Conservation (phyloP, 305 asterid species). For the Coffea humblotiana region DNA sequence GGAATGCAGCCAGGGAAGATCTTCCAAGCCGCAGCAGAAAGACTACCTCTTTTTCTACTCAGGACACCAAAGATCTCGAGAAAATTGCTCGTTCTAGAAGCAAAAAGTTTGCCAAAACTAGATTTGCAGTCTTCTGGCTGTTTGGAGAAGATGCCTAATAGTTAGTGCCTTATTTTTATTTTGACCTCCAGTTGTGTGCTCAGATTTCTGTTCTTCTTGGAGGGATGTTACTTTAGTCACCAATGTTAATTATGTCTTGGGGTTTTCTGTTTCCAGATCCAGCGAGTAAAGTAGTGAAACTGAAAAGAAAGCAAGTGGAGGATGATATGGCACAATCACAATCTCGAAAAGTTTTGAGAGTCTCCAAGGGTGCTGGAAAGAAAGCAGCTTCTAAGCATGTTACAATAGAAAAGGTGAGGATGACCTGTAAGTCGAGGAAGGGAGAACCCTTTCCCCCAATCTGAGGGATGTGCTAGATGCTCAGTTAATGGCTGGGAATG, state of each 20-base stretch:
- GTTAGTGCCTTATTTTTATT: constrained; percentile 38
- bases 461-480: constrained; percentile 91
- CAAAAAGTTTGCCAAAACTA: constrained; percentile 28
- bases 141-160: constrained; percentile 44
- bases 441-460: constrained; percentile 54
- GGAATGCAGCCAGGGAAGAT: constrained; percentile 36
- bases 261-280: constrained; percentile 31
- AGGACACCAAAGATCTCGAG: constrained; percentile 31
- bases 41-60: constrained; percentile 25
- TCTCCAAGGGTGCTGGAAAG: constrained; percentile 41
- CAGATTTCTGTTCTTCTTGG: background rate
- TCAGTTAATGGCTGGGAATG: constrained; percentile 96
- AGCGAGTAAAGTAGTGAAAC: constrained; percentile 52
- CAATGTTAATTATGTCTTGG: constrained; percentile 17
- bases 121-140: constrained; percentile 33
- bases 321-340: constrained; percentile 46
- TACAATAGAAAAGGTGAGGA: constrained; percentile 33
- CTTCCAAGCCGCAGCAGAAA: constrained; percentile 32
- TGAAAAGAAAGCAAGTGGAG: constrained; percentile 50
- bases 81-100: constrained; percentile 31
- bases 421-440: constrained; percentile 37
- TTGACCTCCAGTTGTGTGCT: constrained; percentile 15
- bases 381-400: constrained; percentile 43
- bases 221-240: constrained; percentile 5
- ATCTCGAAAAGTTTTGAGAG: constrained; percentile 53